These are phyloP conservation scores for Emmonsiellopsis sp. DNA, from an alignment of 2,329 filamentous ascomycete genomes.

Conservation along the genomic window DNA sequence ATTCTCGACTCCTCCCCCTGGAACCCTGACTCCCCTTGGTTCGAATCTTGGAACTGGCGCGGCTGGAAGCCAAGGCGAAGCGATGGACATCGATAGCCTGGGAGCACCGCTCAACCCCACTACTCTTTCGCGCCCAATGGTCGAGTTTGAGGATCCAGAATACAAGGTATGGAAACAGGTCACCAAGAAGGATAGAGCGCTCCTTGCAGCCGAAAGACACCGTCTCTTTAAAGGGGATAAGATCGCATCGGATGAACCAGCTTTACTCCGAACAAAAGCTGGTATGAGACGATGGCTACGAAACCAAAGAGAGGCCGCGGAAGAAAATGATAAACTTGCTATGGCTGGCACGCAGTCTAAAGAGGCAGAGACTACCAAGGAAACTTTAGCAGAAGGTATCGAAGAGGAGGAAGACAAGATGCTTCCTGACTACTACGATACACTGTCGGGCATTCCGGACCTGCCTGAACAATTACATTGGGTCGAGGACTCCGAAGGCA, in stretches of 20 bases:
- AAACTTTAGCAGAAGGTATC: constrained; percentile 90
- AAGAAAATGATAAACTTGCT: constrained; percentile 38
- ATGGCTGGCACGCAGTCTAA: constrained; percentile 37
- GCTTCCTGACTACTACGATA: constrained; percentile 90
- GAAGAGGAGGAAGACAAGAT: constrained; percentile 76
- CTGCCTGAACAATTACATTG: constrained; percentile 69
- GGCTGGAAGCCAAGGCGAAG: constrained; percentile 63
- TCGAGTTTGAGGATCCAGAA: constrained; percentile 76
- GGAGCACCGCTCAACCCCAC: constrained; percentile 58
- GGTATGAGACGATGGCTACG: constrained; percentile 84
- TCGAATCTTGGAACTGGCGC: constrained; percentile 51
- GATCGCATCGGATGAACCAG: constrained; percentile 79
- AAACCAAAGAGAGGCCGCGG: constrained; percentile 59
- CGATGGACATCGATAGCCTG: constrained; percentile 74
- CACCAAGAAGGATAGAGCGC: constrained; percentile 88
- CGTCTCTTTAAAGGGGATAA: constrained; percentile 76
- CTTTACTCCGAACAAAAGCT: constrained; percentile 71
- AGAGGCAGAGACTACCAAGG: constrained; percentile 44
- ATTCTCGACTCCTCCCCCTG: constrained; percentile 71
- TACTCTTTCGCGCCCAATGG: constrained; percentile 60
- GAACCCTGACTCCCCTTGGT: constrained; percentile 66
- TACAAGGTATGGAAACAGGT: constrained; percentile 99
- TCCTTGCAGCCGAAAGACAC: constrained; percentile 75
- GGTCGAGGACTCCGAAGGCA: constrained; percentile 81
- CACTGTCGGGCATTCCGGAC: constrained; percentile 76